Base-by-base conservation (phyloP, 257 asterid genomes). In the Catharanthus roseus region DNA sequence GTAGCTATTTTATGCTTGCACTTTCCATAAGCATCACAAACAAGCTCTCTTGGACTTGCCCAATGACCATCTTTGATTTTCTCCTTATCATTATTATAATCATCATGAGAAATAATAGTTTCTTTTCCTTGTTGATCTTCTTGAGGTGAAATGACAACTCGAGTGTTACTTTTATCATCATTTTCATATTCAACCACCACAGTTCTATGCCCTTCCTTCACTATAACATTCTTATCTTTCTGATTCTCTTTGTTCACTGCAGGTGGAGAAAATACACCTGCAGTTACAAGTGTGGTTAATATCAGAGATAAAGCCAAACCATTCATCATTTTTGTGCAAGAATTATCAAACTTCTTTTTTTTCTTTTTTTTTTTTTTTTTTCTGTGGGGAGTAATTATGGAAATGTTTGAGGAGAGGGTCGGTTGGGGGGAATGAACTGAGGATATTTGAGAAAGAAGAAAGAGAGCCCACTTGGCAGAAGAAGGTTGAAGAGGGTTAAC, bases 181-280 rank as follows among this genome's bases (percentile, higher is more conserved):
- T 75, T 67, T 26, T 76, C 77, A 31, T 60, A 83, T 45, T 83
- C 83, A 57, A 83, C 93, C 6, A 85, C 86, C 2, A 89, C 90
- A 1, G 82, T 88, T 67, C 95, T 36, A 67, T 80, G 85, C 5
- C 81, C 84, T 49, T 78, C 86, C 58, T 81, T 76, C 24, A 81
- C 76, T 10, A 78, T 69, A 36, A 77, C n/a, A n/a, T n/a, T 72
- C 2, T 75, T 82, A 26, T 75, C 69, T 39, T 65, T 62, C 1
- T 56, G 58, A 16, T 67, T 68, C 3, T 47, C 41, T 6, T 53
- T 38, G 3, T 38, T 57, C 36, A 36, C 69, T 72, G 77, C 77
- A 24, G 28, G 31, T 19, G 81, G 83, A 54, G 66, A 66, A 34
- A 63, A 68, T 23, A 78, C 63, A 12, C 74, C 72, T 0, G 78